Evolutionary conservation across 2,329 filamentous ascomycete species (phyloP).

Genomic region (Aquanectria penicillioides): DNA sequence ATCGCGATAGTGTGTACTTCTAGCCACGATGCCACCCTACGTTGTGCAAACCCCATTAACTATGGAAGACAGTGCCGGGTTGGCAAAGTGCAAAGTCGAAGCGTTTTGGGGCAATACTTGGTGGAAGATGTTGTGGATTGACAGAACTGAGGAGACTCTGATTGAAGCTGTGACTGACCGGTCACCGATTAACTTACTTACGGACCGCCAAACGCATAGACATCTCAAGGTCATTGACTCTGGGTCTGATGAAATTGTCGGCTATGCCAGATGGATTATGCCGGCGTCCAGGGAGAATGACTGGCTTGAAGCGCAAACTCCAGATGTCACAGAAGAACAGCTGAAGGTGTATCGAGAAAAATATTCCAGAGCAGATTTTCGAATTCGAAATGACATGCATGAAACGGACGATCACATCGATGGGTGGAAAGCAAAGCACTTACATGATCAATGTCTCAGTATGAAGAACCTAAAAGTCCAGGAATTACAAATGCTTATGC

Average conservation of each 20-base stretch:
- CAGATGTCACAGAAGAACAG: conserved; percentile 19
- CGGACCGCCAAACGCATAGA: conserved; percentile 25
- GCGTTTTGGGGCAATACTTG: conserved; percentile 33
- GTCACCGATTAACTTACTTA: conserved; percentile 29
- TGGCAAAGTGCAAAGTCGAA: conserved; percentile 30
- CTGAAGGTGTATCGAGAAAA: not conserved
- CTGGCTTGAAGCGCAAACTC: conserved; percentile 29
- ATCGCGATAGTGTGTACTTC: too few species aligned
- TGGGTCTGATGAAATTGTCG: conserved; percentile 34
- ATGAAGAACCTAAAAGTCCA: not conserved
- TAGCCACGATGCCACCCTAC: conserved; percentile 3
- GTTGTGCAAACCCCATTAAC: conserved; percentile 18
- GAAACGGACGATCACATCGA: conserved; percentile 21
- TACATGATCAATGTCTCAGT: conserved; percentile 25
- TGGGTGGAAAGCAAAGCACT: conserved; percentile 20
- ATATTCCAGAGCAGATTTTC: conserved; percentile 5
- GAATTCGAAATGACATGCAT: conserved; percentile 10
- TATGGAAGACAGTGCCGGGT: conserved; percentile 10
- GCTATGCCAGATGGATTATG: conserved; percentile 33
- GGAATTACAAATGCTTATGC: not conserved
- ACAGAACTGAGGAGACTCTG: conserved; percentile 21
- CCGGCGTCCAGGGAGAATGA: conserved; percentile 14
- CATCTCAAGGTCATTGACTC: conserved; percentile 33
- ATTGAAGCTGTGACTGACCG: conserved; percentile 23
- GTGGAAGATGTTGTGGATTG: conserved; percentile 33